These are phyloP conservation scores for Hygrocybe coccinea DNA, from an alignment of 768 basidiomycete species.

Conservation along the genomic window DNA sequence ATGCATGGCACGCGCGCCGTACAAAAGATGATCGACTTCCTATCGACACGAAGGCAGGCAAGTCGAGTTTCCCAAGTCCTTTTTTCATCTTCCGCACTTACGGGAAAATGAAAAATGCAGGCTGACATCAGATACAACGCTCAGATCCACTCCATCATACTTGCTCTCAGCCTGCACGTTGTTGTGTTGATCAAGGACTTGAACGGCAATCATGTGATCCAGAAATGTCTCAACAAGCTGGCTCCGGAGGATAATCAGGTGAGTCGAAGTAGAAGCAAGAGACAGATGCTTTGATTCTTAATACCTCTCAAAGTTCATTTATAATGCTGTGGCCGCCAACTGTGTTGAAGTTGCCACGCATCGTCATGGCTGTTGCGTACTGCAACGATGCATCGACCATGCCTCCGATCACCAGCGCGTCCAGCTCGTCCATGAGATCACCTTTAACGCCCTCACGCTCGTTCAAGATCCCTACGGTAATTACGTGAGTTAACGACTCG, in stretches of 20 bases:
- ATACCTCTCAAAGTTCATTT: constrained; percentile 87
- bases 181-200: constrained; percentile 99
- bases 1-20: constrained; percentile 99
- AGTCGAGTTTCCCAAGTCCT: constrained; percentile 33
- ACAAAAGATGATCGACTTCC: constrained; percentile 99
- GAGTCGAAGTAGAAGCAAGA: constrained; percentile 7
- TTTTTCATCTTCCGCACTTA: constrained; percentile 47
- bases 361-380: constrained; percentile 96
- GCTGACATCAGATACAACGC: constrained; percentile 77
- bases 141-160: constrained; percentile 95
- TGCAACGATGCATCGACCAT: constrained; percentile 97
- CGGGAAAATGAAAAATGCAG: constrained; percentile 44
- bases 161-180: constrained; percentile 94
- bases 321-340: constrained; percentile 97
- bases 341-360: constrained; percentile 98
- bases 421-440: constrained; percentile 98
- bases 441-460: constrained; percentile 93
- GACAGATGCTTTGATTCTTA: background rate
- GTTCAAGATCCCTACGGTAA: constrained; percentile 97
- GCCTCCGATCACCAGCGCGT: constrained; percentile 92
- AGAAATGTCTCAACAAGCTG: constrained; percentile 98
- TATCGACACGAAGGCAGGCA: constrained; percentile 90
- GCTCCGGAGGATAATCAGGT: constrained; percentile 98
- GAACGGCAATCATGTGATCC: constrained; percentile 96
- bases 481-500: constrained; percentile 51